A percentile compares a stretch with the other conserved stretches of the same genome.
Conservation (phyloP, 371 early-diverging fungal species). For the Mortierella sp. region DNA sequence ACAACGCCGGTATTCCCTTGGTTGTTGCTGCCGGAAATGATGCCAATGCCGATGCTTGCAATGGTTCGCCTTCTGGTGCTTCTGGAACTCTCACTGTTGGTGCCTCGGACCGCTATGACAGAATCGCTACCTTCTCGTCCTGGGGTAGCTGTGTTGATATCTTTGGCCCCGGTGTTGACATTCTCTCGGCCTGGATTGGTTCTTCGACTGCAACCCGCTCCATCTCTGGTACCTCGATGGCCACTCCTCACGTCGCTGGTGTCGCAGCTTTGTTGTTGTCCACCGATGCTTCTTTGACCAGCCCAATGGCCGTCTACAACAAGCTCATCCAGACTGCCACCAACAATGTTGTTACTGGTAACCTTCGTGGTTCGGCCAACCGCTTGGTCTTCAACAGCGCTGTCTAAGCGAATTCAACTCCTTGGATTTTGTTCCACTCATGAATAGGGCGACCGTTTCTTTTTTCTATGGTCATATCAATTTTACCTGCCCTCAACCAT, state of each 20-base stretch:
- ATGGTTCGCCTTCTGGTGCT: slow-evolving; percentile 71
- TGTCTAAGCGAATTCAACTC: background rate
- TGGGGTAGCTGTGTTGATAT: slow-evolving; percentile 69
- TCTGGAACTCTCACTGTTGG: slow-evolving; percentile 72
- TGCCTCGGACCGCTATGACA: slow-evolving; percentile 62
- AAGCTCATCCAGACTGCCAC: slow-evolving; percentile 23
- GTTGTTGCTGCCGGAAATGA: slow-evolving; percentile 84
- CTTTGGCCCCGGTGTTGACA: slow-evolving; percentile 59
- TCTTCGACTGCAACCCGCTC: slow-evolving; percentile 53
- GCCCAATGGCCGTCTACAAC: slow-evolving; percentile 20
- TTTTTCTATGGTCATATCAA: too few species aligned
- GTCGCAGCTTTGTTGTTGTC: slow-evolving; percentile 58
- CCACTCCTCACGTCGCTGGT: slow-evolving; percentile 75
- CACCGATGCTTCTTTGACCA: slow-evolving; percentile 14
- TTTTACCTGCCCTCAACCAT: too few species aligned
- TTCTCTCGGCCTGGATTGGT: slow-evolving; percentile 58
- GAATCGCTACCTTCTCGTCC: slow-evolving; percentile 60
- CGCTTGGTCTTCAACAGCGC: slow-evolving; percentile 36
- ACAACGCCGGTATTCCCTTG: slow-evolving; percentile 61
- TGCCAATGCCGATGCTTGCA: slow-evolving; percentile 69
- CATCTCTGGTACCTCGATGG: slow-evolving; percentile 85
- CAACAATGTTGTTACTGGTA: slow-evolving; percentile 24
- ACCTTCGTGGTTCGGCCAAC: slow-evolving; percentile 28
- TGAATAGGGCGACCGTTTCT: too few species aligned
- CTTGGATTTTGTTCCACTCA: background rate